Conservation (phyloP, 306 rosid genomes). For the Vigna mungo region DNA sequence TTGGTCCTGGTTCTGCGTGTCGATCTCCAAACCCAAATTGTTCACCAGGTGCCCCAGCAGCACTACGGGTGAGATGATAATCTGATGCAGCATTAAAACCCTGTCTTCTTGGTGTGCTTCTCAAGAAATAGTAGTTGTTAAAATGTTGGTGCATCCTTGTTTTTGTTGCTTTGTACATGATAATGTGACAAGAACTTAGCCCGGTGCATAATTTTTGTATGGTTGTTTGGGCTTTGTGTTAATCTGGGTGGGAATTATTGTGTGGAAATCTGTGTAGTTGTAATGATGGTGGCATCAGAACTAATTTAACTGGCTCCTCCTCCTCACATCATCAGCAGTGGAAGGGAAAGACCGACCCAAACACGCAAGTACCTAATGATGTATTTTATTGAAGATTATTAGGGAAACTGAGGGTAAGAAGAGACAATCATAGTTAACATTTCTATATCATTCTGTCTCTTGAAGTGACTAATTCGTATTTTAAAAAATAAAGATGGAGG, state of each 20-base stretch:
- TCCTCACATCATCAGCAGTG: conserved; percentile 34
- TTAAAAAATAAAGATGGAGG: conserved; percentile 15
- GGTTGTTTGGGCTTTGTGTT: conserved; percentile 47
- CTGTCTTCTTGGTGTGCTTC: conserved; percentile 43
- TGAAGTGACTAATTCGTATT: background rate
- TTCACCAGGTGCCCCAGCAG: conserved; percentile 80
- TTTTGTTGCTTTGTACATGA: conserved; percentile 58
- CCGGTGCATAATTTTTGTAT: conserved; percentile 52
- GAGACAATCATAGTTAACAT: conserved; percentile 30
- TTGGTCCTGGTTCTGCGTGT: conserved; percentile 78
- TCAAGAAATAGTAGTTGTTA: conserved; percentile 49
- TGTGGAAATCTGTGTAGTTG: conserved; percentile 48
- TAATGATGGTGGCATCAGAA: conserved; percentile 47
- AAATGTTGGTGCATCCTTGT: conserved; percentile 52
- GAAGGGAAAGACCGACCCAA: conserved; percentile 16
- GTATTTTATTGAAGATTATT: conserved; percentile 21
- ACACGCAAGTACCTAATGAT: conserved; percentile 35
- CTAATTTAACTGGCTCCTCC: conserved; percentile 48
- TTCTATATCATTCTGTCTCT: conserved; percentile 17
- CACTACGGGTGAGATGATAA: conserved; percentile 87
- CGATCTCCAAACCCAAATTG: conserved; percentile 92
- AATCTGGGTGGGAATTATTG: conserved; percentile 41
- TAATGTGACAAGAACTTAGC: conserved; percentile 50
- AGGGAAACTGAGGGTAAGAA: conserved; percentile 11
- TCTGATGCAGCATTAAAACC: conserved; percentile 46